Conservation (phyloP, 768 basidiomycete genomes). For the Podaxis pistillaris region DNA sequence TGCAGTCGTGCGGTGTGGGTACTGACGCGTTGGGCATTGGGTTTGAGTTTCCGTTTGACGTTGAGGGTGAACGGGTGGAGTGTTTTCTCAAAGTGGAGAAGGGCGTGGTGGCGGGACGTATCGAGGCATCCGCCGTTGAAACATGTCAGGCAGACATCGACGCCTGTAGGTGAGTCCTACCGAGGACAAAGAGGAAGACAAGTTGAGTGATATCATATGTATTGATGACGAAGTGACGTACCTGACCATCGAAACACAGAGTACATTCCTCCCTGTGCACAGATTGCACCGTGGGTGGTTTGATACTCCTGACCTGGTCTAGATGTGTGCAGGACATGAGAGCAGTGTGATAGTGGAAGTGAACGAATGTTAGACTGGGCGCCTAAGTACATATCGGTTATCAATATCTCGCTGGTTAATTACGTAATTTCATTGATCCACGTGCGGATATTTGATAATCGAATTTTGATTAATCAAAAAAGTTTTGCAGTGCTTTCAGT, state of each 20-base stretch:
- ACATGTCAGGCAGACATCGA: constrained; percentile 89
- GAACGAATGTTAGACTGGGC: neutral
- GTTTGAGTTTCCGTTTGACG: constrained; percentile 70
- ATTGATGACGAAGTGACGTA: constrained; percentile 23
- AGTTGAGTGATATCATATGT: neutral
- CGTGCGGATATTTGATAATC: neutral
- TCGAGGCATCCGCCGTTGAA: constrained; percentile 91
- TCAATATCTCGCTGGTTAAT: neutral
- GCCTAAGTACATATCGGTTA: neutral
- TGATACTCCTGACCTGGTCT: constrained; percentile 43
- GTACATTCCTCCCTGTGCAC: constrained; percentile 95
- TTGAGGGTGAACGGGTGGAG: constrained; percentile 80
- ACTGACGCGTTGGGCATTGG: constrained; percentile 61
- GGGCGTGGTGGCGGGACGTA: constrained; percentile 65
- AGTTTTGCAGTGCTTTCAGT: too few species aligned
- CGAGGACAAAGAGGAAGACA: neutral
- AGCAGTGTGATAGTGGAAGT: neutral
- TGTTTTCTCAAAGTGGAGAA: constrained; percentile 66
- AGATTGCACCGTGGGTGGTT: constrained; percentile 61
- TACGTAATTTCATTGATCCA: neutral
- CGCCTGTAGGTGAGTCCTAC: constrained; percentile 70
- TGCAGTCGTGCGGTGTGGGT: constrained; percentile 14
- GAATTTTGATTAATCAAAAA: neutral
- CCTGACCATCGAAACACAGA: constrained; percentile 95
- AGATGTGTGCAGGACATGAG: constrained; percentile 57